Conservation (phyloP, 2,329 filamentous ascomycete genomes). For the Colletotrichum liaoningense region DNA sequence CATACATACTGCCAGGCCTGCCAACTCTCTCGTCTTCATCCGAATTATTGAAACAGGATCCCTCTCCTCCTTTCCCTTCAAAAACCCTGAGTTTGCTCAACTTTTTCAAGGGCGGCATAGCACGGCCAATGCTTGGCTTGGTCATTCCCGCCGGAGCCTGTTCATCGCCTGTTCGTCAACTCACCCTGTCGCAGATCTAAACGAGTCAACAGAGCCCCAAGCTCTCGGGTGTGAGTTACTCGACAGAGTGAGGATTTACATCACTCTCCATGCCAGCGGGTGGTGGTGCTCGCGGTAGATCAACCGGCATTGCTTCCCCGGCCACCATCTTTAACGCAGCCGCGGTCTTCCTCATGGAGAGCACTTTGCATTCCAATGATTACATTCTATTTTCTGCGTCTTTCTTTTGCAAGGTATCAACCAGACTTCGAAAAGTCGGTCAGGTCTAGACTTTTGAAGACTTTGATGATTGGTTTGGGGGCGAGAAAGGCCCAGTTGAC, state of each 20-base stretch:
- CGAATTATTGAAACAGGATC: slow-evolving; percentile 31
- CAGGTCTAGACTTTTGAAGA: no score
- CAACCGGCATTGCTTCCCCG: slow-evolving; percentile 16
- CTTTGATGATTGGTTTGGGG: neutral
- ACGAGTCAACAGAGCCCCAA: slow-evolving; percentile 15
- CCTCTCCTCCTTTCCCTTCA: neutral
- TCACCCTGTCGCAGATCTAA: slow-evolving; percentile 28
- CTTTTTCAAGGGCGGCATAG: neutral
- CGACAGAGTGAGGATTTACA: slow-evolving; percentile 16
- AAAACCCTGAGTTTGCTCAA: slow-evolving; percentile 18
- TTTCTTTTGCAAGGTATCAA: neutral
- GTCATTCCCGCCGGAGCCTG: neutral
- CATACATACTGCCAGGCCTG: neutral
- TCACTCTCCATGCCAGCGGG: slow-evolving; percentile 11
- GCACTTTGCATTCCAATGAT: neutral
- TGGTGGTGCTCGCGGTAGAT: slow-evolving; percentile 1
- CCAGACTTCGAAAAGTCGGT: neutral
- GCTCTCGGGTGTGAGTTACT: slow-evolving; percentile 21
- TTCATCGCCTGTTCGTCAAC: neutral
- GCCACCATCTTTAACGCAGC: slow-evolving; percentile 9
- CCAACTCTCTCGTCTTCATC: slow-evolving; percentile 10
- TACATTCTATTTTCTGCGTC: neutral
- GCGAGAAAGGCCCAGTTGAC: neutral
- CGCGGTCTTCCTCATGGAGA: neutral
- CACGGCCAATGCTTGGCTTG: neutral